Evolutionary conservation across 2,329 filamentous ascomycete genomes (phyloP), one percentile per base, ranked within the genome.

Genomic region (Cercospora sesami): DNA sequence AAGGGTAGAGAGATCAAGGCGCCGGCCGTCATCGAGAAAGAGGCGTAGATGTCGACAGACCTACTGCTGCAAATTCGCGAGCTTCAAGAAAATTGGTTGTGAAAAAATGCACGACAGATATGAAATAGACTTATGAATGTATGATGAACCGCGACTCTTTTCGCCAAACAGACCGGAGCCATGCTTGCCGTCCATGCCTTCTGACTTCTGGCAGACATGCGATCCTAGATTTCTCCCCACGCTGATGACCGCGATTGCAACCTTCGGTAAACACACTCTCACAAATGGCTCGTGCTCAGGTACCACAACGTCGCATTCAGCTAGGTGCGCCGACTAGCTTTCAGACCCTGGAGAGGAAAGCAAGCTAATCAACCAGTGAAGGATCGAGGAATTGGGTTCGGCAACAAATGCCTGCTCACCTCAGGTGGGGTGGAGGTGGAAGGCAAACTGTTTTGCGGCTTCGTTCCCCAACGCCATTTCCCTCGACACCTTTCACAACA

Each of bases 21-120:
- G 18, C 87, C 87, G 12, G 87, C 87, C 2, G 84, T 89, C 60
- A 86, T 90, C 74, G 87, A 90, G 79, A 86, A 84, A 77, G 86
- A 88, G 70, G 67, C 31, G 72, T 58, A 58, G 53, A 57, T 28
- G 53, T 33, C 30, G 26, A 33, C 53, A 33, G 26, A 30, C 31
- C 53, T 9, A 58, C 26, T 58, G 53, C 45, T 31, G 14, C 53
- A 58, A 7, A 30, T 30, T 28, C 53, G 26, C 14, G 4, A 30
- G 28, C 23, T 51, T 21, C 21, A 51, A 51, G 53, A n/a, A 9
- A 58, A 3, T 12, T 12, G 53, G 28, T 18, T 57, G 3, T 30
- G 23, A 58, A 30, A 33, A 18, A 28, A n/a, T n/a, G 23, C 53
- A 58, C 26, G 26, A 28, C 59, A 28, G 36, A 26, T 28, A 5